Base-by-base conservation (phyloP, 2,329 filamentous ascomycete species). In the Monosporascus sp. region DNA sequence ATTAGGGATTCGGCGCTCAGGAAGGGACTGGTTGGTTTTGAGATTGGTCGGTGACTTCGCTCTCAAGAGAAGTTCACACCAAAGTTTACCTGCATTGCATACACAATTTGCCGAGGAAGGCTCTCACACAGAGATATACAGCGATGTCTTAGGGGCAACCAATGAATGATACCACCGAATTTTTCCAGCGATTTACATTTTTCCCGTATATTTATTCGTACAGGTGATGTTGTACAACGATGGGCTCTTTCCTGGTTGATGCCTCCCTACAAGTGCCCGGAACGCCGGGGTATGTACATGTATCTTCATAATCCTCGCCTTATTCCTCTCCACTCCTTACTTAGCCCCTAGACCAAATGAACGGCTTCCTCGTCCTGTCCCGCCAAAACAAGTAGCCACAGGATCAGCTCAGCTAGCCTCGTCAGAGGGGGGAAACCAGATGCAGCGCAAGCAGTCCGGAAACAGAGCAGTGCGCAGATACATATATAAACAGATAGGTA, bases 331-430 rank as follows among this genome's bases (percentile, higher is more conserved):
- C 59, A 51, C 43, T 38, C 27, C 16, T 14, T 48, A 49, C 43
- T 8, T 46, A 14, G 16, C 45, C 19, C 68, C 73, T 73, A 44
- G 73, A 65, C 75, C 78, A 83, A 56, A 83, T 75, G 57, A 83
- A 82, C 2, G 80, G 76, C 65, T 83, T 84, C 60, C 82, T 73
- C 59, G 82, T 84, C 53, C 81, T 84, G 11, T 34, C 31, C 31
- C 31, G 27, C 31, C 9, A 14, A 14, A 26, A 48, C 27, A 31
- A 19, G 16, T 24, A 16, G 2, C n/a, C 20, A 22, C 22, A 24
- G 26, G 7, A 11, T n/a, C 20, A 27, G 43, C 43, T n/a, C 17
- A 9, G 41, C 43, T 24, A 46, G 43, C 8, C 27, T 14, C 27
- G 14, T 31, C 2, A 5, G 4, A n/a, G 11, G 11, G 11, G 3